Evolutionary conservation across 495 filamentous ascomycete species (phyloP).

Genomic region (Xylaria flabelliformis): DNA sequence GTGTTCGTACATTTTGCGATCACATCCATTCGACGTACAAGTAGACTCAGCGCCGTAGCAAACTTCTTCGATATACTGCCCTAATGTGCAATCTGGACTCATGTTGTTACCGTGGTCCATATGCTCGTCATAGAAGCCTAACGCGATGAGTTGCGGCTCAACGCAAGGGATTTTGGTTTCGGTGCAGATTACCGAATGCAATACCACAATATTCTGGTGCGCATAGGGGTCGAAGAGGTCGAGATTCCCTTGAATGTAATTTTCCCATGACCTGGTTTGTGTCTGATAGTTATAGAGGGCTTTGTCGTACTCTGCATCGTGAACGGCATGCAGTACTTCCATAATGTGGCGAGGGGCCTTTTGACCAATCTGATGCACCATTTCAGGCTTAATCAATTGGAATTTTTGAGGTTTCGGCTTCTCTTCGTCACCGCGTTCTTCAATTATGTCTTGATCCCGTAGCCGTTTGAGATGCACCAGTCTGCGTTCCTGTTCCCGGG

Average conservation of each 20-base stretch:
- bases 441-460: constrained; percentile 75
- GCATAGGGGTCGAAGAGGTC: constrained; percentile 92
- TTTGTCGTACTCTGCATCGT: constrained; percentile 96
- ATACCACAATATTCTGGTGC: constrained; percentile 94
- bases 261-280: constrained; percentile 94
- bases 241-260: constrained; percentile 80
- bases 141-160: constrained; percentile 82
- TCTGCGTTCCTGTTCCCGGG: constrained; percentile 86
- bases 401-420: constrained; percentile 73
- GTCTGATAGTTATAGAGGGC: constrained; percentile 92
- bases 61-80: constrained; percentile 93
- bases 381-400: constrained; percentile 88
- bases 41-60: constrained; percentile 74
- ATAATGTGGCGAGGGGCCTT: constrained; percentile 82
- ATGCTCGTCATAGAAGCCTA: constrained; percentile 93
- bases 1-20: constrained; percentile 88
- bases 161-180: constrained; percentile 88
- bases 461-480: constrained; percentile 80
- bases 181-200: constrained; percentile 92
- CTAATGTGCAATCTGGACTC: constrained; percentile 88
- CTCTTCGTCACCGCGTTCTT: constrained; percentile 62
- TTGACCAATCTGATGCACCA: constrained; percentile 82
- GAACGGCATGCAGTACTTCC: constrained; percentile 91
- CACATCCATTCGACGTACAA: constrained; percentile 85
- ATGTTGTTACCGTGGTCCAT: constrained; percentile 62